Base-by-base conservation (phyloP, 371 early-diverging fungal genomes). In the Mortierella sp. region DNA sequence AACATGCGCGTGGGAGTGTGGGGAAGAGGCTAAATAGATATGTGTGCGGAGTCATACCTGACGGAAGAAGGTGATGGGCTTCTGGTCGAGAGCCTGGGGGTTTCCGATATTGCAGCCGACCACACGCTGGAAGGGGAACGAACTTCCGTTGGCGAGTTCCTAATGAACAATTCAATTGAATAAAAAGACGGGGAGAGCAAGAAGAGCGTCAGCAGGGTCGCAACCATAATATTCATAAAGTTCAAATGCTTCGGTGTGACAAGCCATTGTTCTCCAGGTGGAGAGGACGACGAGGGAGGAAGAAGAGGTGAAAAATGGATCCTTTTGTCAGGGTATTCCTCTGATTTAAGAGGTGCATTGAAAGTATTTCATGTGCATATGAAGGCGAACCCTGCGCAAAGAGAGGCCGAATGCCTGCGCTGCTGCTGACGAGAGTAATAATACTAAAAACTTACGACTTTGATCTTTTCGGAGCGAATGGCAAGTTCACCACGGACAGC, bases 61-160 rank as follows among this genome's bases (percentile, higher is more conserved):
- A 78, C 99, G 95, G 91, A 97, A 95, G 85, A 98, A 99, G 31
- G 99, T 97, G 88, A 99, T 96, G 31, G 99, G 99, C 81, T 94
- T 94, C 89, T 99, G 99, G 55, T 92, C 88, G 14, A 99, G 92
- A 88, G 97, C 97, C 89, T 99, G 99, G 57, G 99, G 99, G 90
- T 99, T 99, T 79, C 99, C 99, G 82, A 99, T 99, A 89, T 99
- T 99, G 91, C 98, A 98, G 84, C 93, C 94, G 55, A 96, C 94
- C 79, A 98, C 93, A 52, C 91, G 89, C 57, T 92, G 89, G 88
- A 99, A 99, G 4, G 95, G 94, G 45, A 95, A 90, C 14, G 84
- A 82, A 9, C 88, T 87, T 7, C 91, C 88, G 1, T 89, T 63
- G 45, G 87, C 76, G 50, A 94, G 80, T 72, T 94, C 92, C 90